Base-by-base conservation (phyloP, 306 rosid species). In the Neltuma alba region DNA sequence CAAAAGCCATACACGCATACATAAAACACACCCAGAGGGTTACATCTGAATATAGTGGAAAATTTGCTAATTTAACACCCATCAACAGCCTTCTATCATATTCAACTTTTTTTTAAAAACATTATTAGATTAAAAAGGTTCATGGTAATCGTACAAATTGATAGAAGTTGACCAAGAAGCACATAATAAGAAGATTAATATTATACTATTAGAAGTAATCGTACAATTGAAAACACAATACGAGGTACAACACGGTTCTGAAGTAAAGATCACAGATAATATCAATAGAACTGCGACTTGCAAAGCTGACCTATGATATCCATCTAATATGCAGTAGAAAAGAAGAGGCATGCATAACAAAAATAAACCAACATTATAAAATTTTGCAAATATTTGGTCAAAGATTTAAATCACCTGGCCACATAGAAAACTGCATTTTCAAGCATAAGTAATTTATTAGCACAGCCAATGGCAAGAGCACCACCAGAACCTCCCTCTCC, bases 401-500 rank as follows among this genome's bases (percentile, higher is more conserved):
- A 71, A 77, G 79, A 81, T 37, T 25, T 61, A 70, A 61, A 79
- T 81, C 79, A 93, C 99, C 99, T 95, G 90, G 99, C 99, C 78
- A 93, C 99, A 86, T 91, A 95, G 84, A 93, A 95, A 81, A 95
- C 98, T 69, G 98, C 89, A 91, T 93, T 95, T 84, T 95, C 99
- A 81, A 95, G 99, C 99, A 95, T 93, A 52, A 95, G 83, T 85
- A 95, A 80, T 83, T 89, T 95, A 87, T 93, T 95, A 68, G 90
- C 99, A 88, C 99, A 95, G 65, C 94, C 99, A 72, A 95, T 95
- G 80, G 98, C 99, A 72, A 95, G 98, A 60, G 99, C 99, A 82
- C 99, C 99, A 72, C 99, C 99, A 75, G 99, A 95, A 66, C 99
- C 99, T 75, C 99, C 99, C 92, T 95, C 99, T 68, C 99, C 99